Evolutionary conservation across 352 stramenopile genomes (phyloP).

Genomic region (Stephanocyclus meneghinianus): DNA sequence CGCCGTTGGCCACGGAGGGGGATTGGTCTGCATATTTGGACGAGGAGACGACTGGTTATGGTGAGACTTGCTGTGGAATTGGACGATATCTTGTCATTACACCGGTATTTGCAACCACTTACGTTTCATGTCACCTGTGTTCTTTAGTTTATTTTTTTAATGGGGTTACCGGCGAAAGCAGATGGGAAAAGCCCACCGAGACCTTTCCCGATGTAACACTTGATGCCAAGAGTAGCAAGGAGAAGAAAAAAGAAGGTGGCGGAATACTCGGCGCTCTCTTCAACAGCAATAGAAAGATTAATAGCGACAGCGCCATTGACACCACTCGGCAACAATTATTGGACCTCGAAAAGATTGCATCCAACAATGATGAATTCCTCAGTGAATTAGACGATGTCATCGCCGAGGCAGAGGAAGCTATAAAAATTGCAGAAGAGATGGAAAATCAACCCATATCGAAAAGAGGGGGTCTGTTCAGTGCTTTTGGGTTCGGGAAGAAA

Average conservation of each 20-base stretch:
- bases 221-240: background rate
- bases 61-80: background rate
- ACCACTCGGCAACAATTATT: constrained; percentile 15
- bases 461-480: constrained; percentile 28
- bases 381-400: constrained; percentile 45
- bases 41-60: constrained; percentile 64
- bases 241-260: constrained; percentile 41
- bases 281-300: constrained; percentile 31
- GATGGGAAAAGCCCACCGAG: constrained; percentile 71
- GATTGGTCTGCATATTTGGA: constrained; percentile 80
- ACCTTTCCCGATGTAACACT: constrained; percentile 66
- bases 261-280: constrained; percentile 41
- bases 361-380: constrained; percentile 43
- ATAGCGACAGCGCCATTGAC: background rate
- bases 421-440: constrained; percentile 47
- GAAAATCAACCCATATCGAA: constrained; percentile 19
- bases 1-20: constrained; percentile 68
- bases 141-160: constrained; percentile 81
- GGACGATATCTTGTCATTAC: background rate
- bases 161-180: constrained; percentile 66
- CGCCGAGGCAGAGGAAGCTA: constrained; percentile 49
- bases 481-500: constrained; percentile 36
- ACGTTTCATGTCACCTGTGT: background rate
- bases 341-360: constrained; percentile 21
- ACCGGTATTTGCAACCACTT: background rate